phyloP scores from a whole-genome alignment of 192 early-diverging fungal species.

The Rhizophlyctis rosea region DNA sequence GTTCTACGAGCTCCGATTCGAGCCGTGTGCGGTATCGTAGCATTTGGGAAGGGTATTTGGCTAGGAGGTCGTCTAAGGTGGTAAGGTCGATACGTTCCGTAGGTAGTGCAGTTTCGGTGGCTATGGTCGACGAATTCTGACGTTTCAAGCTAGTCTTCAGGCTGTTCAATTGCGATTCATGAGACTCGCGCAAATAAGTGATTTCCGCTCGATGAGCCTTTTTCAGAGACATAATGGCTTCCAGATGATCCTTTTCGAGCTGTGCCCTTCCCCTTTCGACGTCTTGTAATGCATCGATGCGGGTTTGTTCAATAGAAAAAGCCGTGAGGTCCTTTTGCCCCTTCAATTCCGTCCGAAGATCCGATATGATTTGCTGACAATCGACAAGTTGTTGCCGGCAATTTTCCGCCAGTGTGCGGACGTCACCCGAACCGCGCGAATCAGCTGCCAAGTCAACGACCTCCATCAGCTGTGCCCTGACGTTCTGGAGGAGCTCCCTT shows the following conservation, averaged over 20 bases:
- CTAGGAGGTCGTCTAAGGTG: slow-evolving; percentile 1
- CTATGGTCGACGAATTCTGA: too few species aligned
- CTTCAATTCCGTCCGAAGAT: neutral
- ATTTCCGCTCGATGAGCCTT: neutral
- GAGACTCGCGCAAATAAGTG: neutral
- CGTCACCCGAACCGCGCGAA: neutral
- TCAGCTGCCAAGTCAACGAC: neutral
- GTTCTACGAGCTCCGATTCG: slow-evolving; percentile 2
- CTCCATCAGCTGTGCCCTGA: neutral
- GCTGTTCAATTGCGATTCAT: neutral
- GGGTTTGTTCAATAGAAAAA: neutral
- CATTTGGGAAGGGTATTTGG: slow-evolving; percentile 12
- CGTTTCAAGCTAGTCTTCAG: neutral
- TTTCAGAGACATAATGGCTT: neutral
- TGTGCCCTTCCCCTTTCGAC: neutral
- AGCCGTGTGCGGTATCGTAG: neutral
- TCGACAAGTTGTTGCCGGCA: neutral
- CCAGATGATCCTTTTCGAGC: neutral
- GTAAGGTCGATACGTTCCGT: too few species aligned
- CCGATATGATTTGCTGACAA: neutral
- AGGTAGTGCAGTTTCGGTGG: too few species aligned
- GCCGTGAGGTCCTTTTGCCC: neutral
- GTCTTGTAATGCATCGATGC: neutral
- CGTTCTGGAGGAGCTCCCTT: neutral
- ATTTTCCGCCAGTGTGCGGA: neutral